Evolutionary conservation across 2,329 filamentous ascomycete species (phyloP), one percentile per base, ranked within the genome.

Genomic region (Fusarium phyllophilum): DNA sequence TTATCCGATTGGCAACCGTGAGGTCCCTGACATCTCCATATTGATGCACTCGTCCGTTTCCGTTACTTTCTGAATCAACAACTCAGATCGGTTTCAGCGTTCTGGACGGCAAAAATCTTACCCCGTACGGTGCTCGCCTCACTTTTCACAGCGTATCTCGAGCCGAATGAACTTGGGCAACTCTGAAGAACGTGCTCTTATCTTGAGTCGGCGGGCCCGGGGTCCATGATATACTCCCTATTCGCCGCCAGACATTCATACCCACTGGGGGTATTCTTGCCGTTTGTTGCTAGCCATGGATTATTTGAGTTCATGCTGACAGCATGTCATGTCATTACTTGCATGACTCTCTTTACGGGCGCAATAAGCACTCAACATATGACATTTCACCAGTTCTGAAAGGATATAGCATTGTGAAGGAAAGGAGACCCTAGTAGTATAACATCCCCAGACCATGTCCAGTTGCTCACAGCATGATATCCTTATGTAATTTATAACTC

Each of bases 81-180:
- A 12, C n/a, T 38, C n/a, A 20, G 18, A 11, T 2, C n/a, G 20
- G 26, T 4, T 20, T 13, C 31, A 8, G 10, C n/a, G n/a, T 33
- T 20, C 6, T n/a, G 0, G 31, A 9, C 20, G 33, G 17, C 20
- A 22, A 26, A 36, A 3, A 0, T 31, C 7, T 12, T 31, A n/a
- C 17, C 34, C 12, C 2, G 3, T 20, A 20, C 10, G 5, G 12
- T 15, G 11, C 2, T 26, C 18, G 22, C 26, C 44, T 52, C 34
- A 60, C 22, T 39, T 39, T 31, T 8, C 12, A 1, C 14, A 51
- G 13, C 22, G 45, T 4, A 15, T 33, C 26, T 41, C 9, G 9
- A 36, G 26, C 44, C 20, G n/a, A 51, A 12, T 9, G n/a, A 15
- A 38, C 26, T 26, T 34, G 26, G 14, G 5, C 5, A 33, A 36